A percentile compares a stretch with the other conserved stretches of the same genome.
Conservation (phyloP, 2,329 filamentous ascomycete genomes). For the Aspergillus novoparasiticus region DNA sequence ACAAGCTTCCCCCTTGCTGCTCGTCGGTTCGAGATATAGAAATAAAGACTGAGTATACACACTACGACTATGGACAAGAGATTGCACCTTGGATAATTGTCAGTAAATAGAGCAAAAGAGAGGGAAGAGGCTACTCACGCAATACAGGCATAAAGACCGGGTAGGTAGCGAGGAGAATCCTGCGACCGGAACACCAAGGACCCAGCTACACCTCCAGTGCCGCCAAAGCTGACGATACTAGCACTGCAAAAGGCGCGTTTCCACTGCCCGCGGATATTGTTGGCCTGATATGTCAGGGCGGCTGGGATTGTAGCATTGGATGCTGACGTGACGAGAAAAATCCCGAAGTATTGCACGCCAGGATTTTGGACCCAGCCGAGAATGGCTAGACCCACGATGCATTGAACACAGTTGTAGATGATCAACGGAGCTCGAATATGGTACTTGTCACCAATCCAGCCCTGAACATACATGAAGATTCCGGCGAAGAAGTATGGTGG, state of each 20-base stretch:
- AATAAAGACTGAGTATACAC: neutral
- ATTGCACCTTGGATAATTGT: neutral
- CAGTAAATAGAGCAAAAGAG: neutral
- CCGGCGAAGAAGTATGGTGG: conserved; percentile 69
- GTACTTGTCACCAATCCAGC: conserved; percentile 1
- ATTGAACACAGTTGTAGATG: neutral
- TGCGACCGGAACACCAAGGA: conserved; percentile 67
- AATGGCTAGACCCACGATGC: conserved; percentile 1
- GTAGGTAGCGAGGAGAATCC: conserved; percentile 26
- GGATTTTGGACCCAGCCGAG: neutral
- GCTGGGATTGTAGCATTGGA: conserved; percentile 77
- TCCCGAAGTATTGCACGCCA: conserved; percentile 4
- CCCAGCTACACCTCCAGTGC: conserved; percentile 76
- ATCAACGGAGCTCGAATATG: neutral
- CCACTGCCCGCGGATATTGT: conserved; percentile 88
- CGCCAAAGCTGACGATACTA: conserved; percentile 74
- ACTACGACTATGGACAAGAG: neutral
- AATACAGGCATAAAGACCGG: conserved; percentile 8
- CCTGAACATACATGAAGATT: neutral
- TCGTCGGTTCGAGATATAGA: neutral
- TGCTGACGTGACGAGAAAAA: conserved; percentile 62
- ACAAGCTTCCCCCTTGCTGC: neutral
- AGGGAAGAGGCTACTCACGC: neutral
- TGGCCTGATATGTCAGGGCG: conserved; percentile 78
- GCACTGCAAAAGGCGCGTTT: conserved; percentile 80